Conservation (phyloP, 768 basidiomycete species). For the Pleurotus giganteus region DNA sequence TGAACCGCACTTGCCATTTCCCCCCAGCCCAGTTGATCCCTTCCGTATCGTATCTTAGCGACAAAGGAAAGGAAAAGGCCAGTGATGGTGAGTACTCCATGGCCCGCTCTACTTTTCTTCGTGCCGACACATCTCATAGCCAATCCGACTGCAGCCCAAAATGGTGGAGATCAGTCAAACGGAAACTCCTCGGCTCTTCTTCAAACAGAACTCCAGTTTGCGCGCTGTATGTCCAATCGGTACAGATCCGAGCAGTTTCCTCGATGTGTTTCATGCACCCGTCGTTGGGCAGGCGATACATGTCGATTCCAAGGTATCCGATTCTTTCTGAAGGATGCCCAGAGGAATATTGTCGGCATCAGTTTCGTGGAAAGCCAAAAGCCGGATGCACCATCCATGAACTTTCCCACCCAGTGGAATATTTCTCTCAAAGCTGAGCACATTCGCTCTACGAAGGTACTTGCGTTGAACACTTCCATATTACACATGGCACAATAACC, state of each 20-base stretch:
- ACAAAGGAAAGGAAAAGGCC: slow-evolving; percentile 46
- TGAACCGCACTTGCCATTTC: slow-evolving; percentile 14
- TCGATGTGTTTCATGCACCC: slow-evolving; percentile 80
- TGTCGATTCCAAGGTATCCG: slow-evolving; percentile 87
- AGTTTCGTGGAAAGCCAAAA: slow-evolving; percentile 68
- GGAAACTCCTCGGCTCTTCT: slow-evolving; percentile 31
- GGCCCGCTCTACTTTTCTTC: slow-evolving; percentile 23
- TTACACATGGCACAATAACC: slow-evolving; percentile 14
- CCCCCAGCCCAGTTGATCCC: slow-evolving; percentile 43
- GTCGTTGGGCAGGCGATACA: slow-evolving; percentile 85
- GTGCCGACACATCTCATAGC: not conserved
- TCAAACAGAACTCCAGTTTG: slow-evolving; percentile 70
- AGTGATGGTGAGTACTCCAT: slow-evolving; percentile 31
- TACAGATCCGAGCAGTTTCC: slow-evolving; percentile 73
- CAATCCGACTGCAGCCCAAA: slow-evolving; percentile 13
- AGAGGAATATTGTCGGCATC: slow-evolving; percentile 59
- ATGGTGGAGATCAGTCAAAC: slow-evolving; percentile 13
- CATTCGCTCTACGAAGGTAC: slow-evolving; percentile 65
- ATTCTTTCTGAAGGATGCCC: slow-evolving; percentile 65
- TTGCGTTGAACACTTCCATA: slow-evolving; percentile 1
- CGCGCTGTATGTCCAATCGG: slow-evolving; percentile 82
- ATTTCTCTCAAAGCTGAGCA: slow-evolving; percentile 46
- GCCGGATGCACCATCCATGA: slow-evolving; percentile 56
- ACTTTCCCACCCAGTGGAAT: slow-evolving; percentile 71
- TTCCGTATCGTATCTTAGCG: slow-evolving; percentile 41